Evolutionary conservation across 371 early-diverging fungal species (phyloP).

Genomic region (Synchytrium microbalum): DNA sequence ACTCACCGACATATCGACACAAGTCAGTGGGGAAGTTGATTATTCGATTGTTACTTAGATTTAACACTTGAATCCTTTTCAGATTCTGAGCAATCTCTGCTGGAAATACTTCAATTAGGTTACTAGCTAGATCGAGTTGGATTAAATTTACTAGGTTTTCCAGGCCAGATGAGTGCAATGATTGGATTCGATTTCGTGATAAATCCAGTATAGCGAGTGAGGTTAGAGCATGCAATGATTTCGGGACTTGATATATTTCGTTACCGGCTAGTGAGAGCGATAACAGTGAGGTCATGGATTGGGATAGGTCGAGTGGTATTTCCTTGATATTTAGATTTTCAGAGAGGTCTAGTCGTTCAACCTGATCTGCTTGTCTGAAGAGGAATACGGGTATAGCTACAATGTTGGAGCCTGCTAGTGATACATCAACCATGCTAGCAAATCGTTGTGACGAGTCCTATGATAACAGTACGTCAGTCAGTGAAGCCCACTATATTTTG

Average conservation of each 20-base stretch:
- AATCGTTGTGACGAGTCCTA: constrained; percentile 27
- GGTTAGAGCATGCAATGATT: constrained; percentile 11
- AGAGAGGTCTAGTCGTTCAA: constrained; percentile 65
- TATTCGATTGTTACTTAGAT: constrained; percentile 76
- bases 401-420: constrained; percentile 52
- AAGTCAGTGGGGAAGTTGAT: constrained; percentile 54
- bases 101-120: constrained; percentile 61
- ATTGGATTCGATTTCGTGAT: constrained; percentile 62
- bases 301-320: constrained; percentile 16
- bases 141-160: constrained; percentile 47
- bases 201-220: constrained; percentile 50
- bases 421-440: constrained; percentile 60
- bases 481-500: constrained; percentile 11
- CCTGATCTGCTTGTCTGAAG: constrained; percentile 43
- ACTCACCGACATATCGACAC: constrained; percentile 41
- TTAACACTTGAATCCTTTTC: constrained; percentile 49
- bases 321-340: constrained; percentile 30
- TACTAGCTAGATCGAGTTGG: constrained; percentile 61
- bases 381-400: constrained; percentile 46
- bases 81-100: constrained; percentile 43
- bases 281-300: constrained; percentile 9
- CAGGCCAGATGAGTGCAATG: constrained; percentile 50
- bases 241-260: constrained; percentile 14
- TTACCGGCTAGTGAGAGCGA: constrained; percentile 12
- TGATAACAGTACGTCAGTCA: constrained; percentile 29